A percentile compares a stretch with the other conserved stretches of the same genome.
Evolutionary conservation across 2,329 filamentous ascomycete genomes (phyloP).

Genomic region (Lasiodiplodia hormozganensis): DNA sequence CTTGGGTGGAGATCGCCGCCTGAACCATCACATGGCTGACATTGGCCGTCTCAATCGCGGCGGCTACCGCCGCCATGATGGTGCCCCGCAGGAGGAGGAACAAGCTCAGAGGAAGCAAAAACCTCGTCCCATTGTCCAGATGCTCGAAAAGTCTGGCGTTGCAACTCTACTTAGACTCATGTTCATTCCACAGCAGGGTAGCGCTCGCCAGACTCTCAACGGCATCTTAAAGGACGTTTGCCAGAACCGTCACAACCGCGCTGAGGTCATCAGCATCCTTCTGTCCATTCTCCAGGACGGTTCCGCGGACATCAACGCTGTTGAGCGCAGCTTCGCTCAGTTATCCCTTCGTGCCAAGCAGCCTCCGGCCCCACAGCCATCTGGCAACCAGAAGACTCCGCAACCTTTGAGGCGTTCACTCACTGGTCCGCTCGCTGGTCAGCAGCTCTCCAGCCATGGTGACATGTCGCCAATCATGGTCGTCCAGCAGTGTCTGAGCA

Average conservation of each 20-base stretch:
- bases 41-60: constrained; percentile 37
- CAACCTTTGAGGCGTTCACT: constrained; percentile 77
- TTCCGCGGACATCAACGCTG: constrained; percentile 88
- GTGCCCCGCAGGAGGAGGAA: constrained; percentile 50
- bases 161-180: constrained; percentile 97
- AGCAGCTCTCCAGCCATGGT: constrained; percentile 62
- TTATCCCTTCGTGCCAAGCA: constrained; percentile 91
- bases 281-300: constrained; percentile 95
- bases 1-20: constrained; percentile 62
- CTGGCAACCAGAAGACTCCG: constrained; percentile 70
- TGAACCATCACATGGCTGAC: constrained; percentile 58
- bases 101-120: constrained; percentile 68
- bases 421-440: constrained; percentile 62
- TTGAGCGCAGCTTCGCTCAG: constrained; percentile 94
- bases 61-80: constrained; percentile 31
- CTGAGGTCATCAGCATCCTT: constrained; percentile 91
- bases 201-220: constrained; percentile 82
- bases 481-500: constrained; percentile 90
- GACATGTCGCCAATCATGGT: constrained; percentile 95
- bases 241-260: constrained; percentile 93
- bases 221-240: constrained; percentile 90
- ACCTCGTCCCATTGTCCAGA: constrained; percentile 86
- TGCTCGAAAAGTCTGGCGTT: constrained; percentile 94
- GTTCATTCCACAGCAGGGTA: constrained; percentile 94
- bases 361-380: constrained; percentile 53